These are phyloP conservation scores for Pythium plurisporium DNA, from an alignment of 352 stramenopile genomes.

Conservation along the genomic window DNA sequence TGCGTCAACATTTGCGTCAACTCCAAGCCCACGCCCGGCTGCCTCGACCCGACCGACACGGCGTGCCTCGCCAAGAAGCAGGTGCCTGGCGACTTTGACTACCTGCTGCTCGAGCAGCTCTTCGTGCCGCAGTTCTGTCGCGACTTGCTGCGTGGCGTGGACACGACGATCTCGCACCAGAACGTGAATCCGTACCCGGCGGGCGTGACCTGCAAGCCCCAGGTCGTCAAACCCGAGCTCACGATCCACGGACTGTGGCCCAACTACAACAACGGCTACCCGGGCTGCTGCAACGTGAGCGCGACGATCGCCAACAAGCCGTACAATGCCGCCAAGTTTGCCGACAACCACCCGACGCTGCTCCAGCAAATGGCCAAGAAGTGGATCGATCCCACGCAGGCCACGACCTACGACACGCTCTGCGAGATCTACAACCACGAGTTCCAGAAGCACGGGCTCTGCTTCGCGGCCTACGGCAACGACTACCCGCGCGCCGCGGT, in stretches of 20 bases:
- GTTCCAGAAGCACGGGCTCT: slow-evolving; percentile 82
- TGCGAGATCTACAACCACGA: slow-evolving; percentile 84
- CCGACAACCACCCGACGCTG: slow-evolving; percentile 35
- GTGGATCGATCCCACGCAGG: slow-evolving; percentile 65
- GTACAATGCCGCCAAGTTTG: slow-evolving; percentile 45
- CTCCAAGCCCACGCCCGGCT: slow-evolving; percentile 48
- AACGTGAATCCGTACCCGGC: slow-evolving; percentile 63
- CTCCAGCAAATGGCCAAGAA: slow-evolving; percentile 47
- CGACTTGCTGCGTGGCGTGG: slow-evolving; percentile 58
- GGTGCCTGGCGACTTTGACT: slow-evolving; percentile 63
- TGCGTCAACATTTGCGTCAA: slow-evolving; percentile 68
- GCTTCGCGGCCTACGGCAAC: slow-evolving; percentile 48
- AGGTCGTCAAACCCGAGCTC: slow-evolving; percentile 43
- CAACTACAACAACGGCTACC: slow-evolving; percentile 74
- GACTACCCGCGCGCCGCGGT: slow-evolving; percentile 44
- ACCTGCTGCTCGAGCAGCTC: slow-evolving; percentile 69
- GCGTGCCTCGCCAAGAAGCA: slow-evolving; percentile 52
- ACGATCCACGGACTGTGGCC: slow-evolving; percentile 79
- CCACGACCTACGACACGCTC: slow-evolving; percentile 49
- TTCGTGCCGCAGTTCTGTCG: slow-evolving; percentile 78
- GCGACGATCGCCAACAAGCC: slow-evolving; percentile 52
- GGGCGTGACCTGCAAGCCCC: slow-evolving; percentile 39
- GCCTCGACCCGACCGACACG: slow-evolving; percentile 36
- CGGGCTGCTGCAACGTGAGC: slow-evolving; percentile 64
- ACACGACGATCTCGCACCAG: slow-evolving; percentile 71